A percentile compares a stretch with the other conserved stretches of the same genome.
phyloP scores from a whole-genome alignment of 768 basidiomycete genomes.

The Kwoniella europaea region DNA sequence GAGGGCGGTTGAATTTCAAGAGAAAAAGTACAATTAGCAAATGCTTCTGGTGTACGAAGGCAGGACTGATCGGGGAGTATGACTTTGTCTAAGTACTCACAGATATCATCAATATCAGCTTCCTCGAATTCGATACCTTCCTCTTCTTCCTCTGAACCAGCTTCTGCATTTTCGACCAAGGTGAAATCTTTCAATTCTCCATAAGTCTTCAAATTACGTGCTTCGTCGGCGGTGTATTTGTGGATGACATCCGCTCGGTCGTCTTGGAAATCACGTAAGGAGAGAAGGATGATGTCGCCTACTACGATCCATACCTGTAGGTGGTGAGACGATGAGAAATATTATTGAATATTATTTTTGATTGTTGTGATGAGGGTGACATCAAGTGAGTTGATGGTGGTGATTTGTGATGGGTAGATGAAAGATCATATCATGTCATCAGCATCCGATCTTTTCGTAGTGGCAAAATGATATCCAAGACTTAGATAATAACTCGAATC shows the following conservation, averaged over 20 bases:
- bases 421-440: too few species aligned
- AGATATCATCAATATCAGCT: slow-evolving; percentile 58
- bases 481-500: too few species aligned
- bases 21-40: background rate
- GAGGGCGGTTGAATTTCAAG: background rate
- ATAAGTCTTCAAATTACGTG: slow-evolving; percentile 83
- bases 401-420: background rate
- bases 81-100: slow-evolving; percentile 27
- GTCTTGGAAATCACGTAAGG: slow-evolving; percentile 97
- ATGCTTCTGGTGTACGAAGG: background rate
- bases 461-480: too few species aligned
- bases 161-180: slow-evolving; percentile 80
- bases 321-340: background rate
- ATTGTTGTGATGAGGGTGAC: background rate
- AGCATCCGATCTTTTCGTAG: too few species aligned
- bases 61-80: background rate
- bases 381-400: too few species aligned
- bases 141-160: slow-evolving; percentile 50
- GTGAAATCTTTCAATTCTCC: slow-evolving; percentile 96
- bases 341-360: background rate
- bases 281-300: slow-evolving; percentile 28
- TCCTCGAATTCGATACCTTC: slow-evolving; percentile 59
- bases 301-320: slow-evolving; percentile 56
- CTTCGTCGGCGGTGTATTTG: slow-evolving; percentile 95
- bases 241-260: slow-evolving; percentile 99